Conservation (phyloP, 179 eudicot species). For the Vitellaria paradoxa region DNA sequence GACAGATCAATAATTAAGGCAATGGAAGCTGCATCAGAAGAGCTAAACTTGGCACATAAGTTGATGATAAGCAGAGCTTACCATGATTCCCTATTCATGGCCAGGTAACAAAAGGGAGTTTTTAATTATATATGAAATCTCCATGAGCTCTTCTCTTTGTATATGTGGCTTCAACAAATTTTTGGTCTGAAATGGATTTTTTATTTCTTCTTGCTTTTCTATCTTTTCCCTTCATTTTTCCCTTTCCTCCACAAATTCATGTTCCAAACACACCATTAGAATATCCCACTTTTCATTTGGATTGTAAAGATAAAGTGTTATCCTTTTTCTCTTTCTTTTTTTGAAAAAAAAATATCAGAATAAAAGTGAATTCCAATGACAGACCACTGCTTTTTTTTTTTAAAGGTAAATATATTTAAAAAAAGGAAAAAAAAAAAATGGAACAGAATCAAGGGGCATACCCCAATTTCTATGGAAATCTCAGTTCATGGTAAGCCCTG, state of each 20-base stretch:
- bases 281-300: neutral
- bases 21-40: slow-evolving; percentile 71
- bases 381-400: too few relatives aligned
- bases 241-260: too few relatives aligned
- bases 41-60: slow-evolving; percentile 75
- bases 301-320: neutral
- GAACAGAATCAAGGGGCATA: too few relatives aligned
- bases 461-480: neutral
- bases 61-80: slow-evolving; percentile 98
- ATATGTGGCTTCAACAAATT: neutral
- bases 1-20: slow-evolving; percentile 62
- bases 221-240: too few relatives aligned
- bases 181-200: too few relatives aligned
- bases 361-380: neutral
- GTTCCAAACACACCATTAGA: neutral
- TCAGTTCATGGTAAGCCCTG: neutral
- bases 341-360: neutral
- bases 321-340: neutral
- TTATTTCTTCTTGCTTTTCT: too few relatives aligned
- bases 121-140: neutral
- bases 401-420: too few relatives aligned
- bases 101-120: slow-evolving; percentile 52
- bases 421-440: neutral
- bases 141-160: neutral
- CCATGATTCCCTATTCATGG: slow-evolving; percentile 98